These are phyloP conservation scores for Epichloe bromicola DNA, from an alignment of 2,329 filamentous ascomycete species.

Conservation along the genomic window DNA sequence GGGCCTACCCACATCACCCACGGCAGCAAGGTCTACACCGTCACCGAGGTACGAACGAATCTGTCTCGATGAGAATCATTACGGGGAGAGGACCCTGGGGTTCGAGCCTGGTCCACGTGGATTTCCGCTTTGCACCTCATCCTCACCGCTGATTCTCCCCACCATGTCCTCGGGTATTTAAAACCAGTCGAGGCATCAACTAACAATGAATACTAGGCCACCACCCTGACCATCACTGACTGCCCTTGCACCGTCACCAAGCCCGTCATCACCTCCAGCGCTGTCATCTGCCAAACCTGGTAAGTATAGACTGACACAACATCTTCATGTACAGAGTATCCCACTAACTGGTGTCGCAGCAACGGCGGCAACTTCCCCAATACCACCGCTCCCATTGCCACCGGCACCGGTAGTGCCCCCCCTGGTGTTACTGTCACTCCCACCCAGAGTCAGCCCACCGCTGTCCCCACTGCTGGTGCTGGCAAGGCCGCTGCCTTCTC, in stretches of 20 bases:
- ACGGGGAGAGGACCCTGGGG: too few relatives aligned
- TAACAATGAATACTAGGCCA: slow-evolving; percentile 30
- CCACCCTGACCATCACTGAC: slow-evolving; percentile 58
- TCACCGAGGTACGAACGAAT: slow-evolving; percentile 41
- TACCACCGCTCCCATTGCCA: slow-evolving; percentile 17
- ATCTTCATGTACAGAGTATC: background rate
- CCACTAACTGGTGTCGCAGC: slow-evolving; percentile 8
- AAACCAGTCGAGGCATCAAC: background rate
- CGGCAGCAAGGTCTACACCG: slow-evolving; percentile 53
- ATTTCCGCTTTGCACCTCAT: background rate
- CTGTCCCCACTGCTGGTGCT: slow-evolving; percentile 40
- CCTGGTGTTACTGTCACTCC: slow-evolving; percentile 5
- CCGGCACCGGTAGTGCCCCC: background rate
- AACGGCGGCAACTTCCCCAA: slow-evolving; percentile 12
- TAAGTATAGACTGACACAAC: slow-evolving; percentile 17
- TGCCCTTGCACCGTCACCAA: slow-evolving; percentile 57
- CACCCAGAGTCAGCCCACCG: slow-evolving; percentile 19
- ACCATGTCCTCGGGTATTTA: background rate
- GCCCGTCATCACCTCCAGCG: slow-evolving; percentile 39
- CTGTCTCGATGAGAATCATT: too few relatives aligned
- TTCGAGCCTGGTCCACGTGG: background rate
- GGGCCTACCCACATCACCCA: slow-evolving; percentile 49
- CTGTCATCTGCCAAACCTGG: slow-evolving; percentile 42
- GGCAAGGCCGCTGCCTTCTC: slow-evolving; percentile 43
- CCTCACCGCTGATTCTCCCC: background rate